A percentile compares a stretch with the other conserved stretches of the same genome.
Evolutionary conservation across 2,329 filamentous ascomycete species (phyloP).

Genomic region (Ophiostoma australiae): DNA sequence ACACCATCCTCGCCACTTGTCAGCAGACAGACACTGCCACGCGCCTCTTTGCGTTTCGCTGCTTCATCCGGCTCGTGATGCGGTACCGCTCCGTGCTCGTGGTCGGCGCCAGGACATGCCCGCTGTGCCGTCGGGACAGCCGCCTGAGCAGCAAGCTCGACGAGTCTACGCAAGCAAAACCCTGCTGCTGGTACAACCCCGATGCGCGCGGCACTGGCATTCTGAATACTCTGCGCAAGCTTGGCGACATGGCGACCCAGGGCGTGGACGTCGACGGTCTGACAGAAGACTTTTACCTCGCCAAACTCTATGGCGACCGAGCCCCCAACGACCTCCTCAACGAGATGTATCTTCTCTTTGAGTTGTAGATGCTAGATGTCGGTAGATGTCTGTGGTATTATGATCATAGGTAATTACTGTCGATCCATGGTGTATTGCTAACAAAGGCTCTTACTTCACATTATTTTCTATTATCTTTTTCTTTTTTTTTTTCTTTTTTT

Average conservation of each 20-base stretch:
- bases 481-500: not conserved
- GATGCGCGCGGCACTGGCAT: not conserved
- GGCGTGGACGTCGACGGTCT: not conserved
- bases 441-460: not conserved
- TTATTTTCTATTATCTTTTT: not conserved
- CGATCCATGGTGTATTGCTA: not conserved
- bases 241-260: not conserved
- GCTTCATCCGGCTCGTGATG: conserved; percentile 20
- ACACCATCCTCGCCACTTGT: conserved; percentile 6
- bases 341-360: not conserved
- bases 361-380: not conserved
- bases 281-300: not conserved
- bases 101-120: conserved; percentile 7
- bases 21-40: not conserved
- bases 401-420: not conserved
- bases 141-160: not conserved
- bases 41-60: conserved; percentile 8
- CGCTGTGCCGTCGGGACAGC: conserved; percentile 12
- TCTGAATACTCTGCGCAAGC: not conserved
- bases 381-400: not conserved
- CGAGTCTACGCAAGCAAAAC: not conserved
- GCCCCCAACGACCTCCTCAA: conserved; percentile 3
- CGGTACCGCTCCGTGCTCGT: not conserved
- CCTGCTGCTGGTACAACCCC: conserved; percentile 22
- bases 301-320: conserved; percentile 11